Evolutionary conservation across 1,284 basidiomycete species (phyloP).

Genomic region (Tilletia setariae): DNA sequence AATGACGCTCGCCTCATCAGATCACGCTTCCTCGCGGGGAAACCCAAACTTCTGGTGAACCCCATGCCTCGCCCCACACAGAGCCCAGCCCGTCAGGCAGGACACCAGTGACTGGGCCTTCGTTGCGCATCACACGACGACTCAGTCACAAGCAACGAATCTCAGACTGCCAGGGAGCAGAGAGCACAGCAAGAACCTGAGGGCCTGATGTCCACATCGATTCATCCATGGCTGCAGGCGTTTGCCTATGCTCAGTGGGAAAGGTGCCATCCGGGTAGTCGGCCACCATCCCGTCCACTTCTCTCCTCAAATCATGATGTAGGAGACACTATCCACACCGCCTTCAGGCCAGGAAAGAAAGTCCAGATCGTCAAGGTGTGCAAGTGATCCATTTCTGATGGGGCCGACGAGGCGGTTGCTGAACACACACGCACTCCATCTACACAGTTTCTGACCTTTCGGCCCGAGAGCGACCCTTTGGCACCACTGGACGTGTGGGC

Average conservation of each 20-base stretch:
- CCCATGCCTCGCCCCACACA: too few relatives aligned
- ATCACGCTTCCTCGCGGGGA: too few relatives aligned
- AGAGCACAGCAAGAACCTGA: too few relatives aligned
- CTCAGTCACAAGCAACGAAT: too few relatives aligned
- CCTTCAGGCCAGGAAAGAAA: background rate
- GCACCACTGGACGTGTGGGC: background rate
- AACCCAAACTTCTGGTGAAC: too few relatives aligned
- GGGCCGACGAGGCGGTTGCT: background rate
- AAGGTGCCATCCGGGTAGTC: background rate
- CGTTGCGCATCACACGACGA: too few relatives aligned
- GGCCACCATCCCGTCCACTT: too few relatives aligned
- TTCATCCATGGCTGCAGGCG: conserved; percentile 6
- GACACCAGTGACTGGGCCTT: too few relatives aligned
- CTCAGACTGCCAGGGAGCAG: too few relatives aligned
- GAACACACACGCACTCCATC: background rate
- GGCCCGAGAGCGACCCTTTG: background rate
- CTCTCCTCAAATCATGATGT: too few relatives aligned
- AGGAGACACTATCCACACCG: background rate
- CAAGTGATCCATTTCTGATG: background rate
- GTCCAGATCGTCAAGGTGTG: conserved; percentile 1
- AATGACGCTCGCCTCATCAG: too few relatives aligned
- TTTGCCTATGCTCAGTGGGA: conserved; percentile 8
- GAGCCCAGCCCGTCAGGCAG: too few relatives aligned
- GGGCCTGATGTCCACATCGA: background rate
- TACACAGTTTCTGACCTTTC: conserved; percentile 8